These are phyloP conservation scores for Glycyrrhiza uralensis DNA, from an alignment of 306 rosid species.

Conservation along the genomic window DNA sequence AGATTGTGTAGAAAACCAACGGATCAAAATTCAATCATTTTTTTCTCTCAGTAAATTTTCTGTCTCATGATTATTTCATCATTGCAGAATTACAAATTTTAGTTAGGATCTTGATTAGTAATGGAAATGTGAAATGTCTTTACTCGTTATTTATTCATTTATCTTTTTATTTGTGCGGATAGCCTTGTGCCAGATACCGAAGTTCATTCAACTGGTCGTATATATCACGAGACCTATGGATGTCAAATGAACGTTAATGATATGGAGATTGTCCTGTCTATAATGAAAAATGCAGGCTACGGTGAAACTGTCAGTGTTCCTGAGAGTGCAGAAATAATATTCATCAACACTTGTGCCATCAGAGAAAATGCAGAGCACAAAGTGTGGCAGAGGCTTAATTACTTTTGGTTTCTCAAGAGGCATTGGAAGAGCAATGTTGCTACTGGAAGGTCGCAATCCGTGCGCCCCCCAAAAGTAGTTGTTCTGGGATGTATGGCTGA, in stretches of 20 bases:
- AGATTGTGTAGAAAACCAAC: not conserved
- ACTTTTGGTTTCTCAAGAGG: slow-evolving; percentile 98
- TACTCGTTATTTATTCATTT: not conserved
- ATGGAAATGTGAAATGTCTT: slow-evolving; percentile 6
- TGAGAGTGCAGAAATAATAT: slow-evolving; percentile 90
- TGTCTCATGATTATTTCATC: not conserved
- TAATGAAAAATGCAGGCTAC: slow-evolving; percentile 90
- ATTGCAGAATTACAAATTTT: slow-evolving; percentile 1
- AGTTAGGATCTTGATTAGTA: slow-evolving; percentile 4
- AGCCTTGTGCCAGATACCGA: slow-evolving; percentile 52
- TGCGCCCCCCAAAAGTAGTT: slow-evolving; percentile 82
- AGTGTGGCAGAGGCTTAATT: slow-evolving; percentile 99
- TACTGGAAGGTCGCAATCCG: slow-evolving; percentile 68
- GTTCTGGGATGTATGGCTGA: slow-evolving; percentile 99
- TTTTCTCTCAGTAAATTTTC: not conserved
- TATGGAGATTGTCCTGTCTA: slow-evolving; percentile 87
- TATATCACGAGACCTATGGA: slow-evolving; percentile 96
- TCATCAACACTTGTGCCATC: slow-evolving; percentile 94
- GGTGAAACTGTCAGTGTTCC: slow-evolving; percentile 68
- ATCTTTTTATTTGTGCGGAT: slow-evolving; percentile 12
- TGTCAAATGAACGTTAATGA: slow-evolving; percentile 97
- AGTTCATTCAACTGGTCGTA: slow-evolving; percentile 61
- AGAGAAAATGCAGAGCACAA: slow-evolving; percentile 97
- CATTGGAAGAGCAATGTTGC: slow-evolving; percentile 87
- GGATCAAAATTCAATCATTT: not conserved